Conservation (phyloP, 441 rosid genomes). For the Viola pubescens region DNA sequence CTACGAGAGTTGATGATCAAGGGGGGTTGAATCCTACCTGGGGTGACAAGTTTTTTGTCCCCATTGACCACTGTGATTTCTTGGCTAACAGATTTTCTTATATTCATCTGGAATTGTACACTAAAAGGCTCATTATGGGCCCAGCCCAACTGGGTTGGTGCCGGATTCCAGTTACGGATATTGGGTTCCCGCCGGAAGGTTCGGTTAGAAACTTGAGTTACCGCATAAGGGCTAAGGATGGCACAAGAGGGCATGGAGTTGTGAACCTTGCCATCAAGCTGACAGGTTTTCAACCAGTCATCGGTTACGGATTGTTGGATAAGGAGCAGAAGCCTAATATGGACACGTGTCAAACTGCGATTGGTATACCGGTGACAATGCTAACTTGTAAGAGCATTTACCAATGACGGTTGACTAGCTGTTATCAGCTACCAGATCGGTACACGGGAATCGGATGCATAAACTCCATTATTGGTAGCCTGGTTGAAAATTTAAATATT, state of each 20-base stretch:
- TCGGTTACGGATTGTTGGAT: not conserved
- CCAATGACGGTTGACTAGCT: not conserved
- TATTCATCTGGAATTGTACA: conserved; percentile 29
- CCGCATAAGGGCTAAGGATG: conserved; percentile 42
- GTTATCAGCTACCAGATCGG: no score
- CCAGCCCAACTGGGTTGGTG: conserved; percentile 44
- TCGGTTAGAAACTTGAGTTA: conserved; percentile 38
- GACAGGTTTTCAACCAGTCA: conserved; percentile 12
- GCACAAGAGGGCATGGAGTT: conserved; percentile 40
- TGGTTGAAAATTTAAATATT: no score
- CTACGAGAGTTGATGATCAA: conserved; percentile 34
- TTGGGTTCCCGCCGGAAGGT: conserved; percentile 27
- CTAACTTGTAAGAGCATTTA: conserved; percentile 1
- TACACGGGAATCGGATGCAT: not conserved
- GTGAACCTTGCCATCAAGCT: conserved; percentile 38
- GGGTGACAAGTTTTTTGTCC: conserved; percentile 45
- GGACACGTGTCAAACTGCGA: conserved; percentile 28
- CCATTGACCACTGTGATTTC: conserved; percentile 26
- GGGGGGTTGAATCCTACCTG: conserved; percentile 47
- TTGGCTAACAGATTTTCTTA: conserved; percentile 26
- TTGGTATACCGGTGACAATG: conserved; percentile 33
- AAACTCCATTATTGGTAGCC: no score
- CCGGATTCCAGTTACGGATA: conserved; percentile 40
- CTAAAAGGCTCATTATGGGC: conserved; percentile 30
- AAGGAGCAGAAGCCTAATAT: not conserved